Percentiles rank a stretch among this genome's conserved stretches.
phyloP scores from a whole-genome alignment of 257 asterid genomes.

The Salvia miltiorrhiza region DNA sequence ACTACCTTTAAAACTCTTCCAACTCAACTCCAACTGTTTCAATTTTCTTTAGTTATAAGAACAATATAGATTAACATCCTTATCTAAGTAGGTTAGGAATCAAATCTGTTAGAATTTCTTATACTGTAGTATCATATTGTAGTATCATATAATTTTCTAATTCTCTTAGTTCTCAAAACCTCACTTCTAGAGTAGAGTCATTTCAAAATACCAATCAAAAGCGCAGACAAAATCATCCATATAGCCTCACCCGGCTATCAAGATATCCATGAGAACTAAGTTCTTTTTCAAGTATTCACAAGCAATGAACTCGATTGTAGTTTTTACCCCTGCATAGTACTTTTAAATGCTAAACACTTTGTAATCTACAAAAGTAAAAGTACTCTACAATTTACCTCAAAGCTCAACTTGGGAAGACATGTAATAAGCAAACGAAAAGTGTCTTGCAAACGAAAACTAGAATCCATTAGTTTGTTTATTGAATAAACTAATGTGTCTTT shows the following conservation, averaged over 20 bases:
- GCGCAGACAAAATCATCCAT: not conserved
- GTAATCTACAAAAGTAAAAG: too few species aligned
- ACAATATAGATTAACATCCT: too few species aligned
- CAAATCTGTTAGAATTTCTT: not conserved
- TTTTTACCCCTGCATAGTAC: conserved; percentile 96
- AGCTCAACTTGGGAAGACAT: conserved; percentile 71
- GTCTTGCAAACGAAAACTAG: too few species aligned
- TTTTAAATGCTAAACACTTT: too few species aligned
- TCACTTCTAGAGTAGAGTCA: not conserved
- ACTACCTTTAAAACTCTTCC: too few species aligned
- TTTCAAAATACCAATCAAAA: not conserved
- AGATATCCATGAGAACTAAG: conserved; percentile 74
- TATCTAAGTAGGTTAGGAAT: too few species aligned
- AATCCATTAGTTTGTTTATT: too few species aligned
- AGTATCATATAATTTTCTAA: not conserved
- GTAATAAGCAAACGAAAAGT: conserved; percentile 58
- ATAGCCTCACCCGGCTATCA: conserved; percentile 62
- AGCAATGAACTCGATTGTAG: conserved; percentile 88
- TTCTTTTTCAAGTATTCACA: conserved; percentile 89
- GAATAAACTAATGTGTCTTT: too few species aligned
- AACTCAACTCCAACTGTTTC: too few species aligned
- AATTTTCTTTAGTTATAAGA: too few species aligned
- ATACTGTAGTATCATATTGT: too few species aligned
- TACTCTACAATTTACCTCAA: conserved; percentile 53
- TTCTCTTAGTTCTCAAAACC: not conserved